These are phyloP conservation scores for Sarocladium oryzae DNA, from an alignment of 2,329 filamentous ascomycete species.

Conservation along the genomic window DNA sequence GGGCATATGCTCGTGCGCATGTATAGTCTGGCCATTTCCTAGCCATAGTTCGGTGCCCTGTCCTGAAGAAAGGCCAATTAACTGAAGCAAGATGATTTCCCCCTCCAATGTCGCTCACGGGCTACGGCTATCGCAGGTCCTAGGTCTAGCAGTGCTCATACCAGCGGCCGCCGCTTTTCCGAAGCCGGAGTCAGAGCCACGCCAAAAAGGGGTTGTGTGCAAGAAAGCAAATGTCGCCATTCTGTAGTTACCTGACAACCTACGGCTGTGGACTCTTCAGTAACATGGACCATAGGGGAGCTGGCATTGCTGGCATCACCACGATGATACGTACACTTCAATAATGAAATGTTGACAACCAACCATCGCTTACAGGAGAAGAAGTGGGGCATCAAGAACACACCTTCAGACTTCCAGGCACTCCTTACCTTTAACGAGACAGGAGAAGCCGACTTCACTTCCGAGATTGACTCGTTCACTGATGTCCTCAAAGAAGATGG, in stretches of 20 bases:
- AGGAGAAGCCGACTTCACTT: constrained; percentile 40
- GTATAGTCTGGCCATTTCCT: no score
- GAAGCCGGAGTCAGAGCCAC: no score
- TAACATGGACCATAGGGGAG: neutral
- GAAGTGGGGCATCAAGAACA: constrained; percentile 15
- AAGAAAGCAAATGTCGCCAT: constrained; percentile 7
- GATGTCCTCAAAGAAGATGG: constrained; percentile 34
- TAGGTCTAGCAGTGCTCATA: no score
- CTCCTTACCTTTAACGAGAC: constrained; percentile 50
- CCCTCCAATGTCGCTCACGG: no score
- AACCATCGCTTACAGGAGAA: neutral
- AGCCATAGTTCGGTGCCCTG: no score
- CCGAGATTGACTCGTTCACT: constrained; percentile 42
- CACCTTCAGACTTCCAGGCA: constrained; percentile 47
- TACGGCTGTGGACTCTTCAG: neutral
- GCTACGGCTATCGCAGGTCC: no score
- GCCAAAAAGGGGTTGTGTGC: no score
- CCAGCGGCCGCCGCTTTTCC: no score
- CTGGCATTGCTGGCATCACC: constrained; percentile 17
- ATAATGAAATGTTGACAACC: no score
- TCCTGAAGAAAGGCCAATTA: no score
- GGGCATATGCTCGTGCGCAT: no score
- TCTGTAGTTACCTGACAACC: neutral
- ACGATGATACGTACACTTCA: constrained; percentile 5
- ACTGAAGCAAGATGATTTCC: no score